Evolutionary conservation across 331 rosid species (phyloP).

Genomic region (Phaseolus coccineus): DNA sequence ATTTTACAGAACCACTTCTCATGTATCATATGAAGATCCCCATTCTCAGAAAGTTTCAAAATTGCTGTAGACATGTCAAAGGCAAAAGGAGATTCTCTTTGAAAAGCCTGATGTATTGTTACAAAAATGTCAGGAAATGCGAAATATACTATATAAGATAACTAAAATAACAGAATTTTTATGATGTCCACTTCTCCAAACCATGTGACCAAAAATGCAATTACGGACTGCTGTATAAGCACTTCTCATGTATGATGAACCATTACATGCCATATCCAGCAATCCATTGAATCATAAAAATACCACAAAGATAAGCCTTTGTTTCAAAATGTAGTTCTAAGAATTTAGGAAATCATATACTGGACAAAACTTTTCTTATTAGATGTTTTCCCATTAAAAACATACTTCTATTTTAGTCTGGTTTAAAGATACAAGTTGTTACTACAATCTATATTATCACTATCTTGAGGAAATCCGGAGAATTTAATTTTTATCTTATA

Average conservation of each 20-base stretch:
- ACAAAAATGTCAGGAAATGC: conserved; percentile 41
- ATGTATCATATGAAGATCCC: conserved; percentile 77
- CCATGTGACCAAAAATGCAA: not conserved
- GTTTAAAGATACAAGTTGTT: not conserved
- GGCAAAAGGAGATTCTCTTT: conserved; percentile 85
- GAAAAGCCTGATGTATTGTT: conserved; percentile 71
- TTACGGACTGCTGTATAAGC: conserved; percentile 12
- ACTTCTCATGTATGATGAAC: not conserved
- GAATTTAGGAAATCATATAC: conserved; percentile 12
- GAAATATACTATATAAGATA: conserved; percentile 2
- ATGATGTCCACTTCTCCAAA: conserved; percentile 10
- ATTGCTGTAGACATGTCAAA: conserved; percentile 92
- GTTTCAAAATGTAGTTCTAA: conserved; percentile 5
- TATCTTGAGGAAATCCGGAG: conserved; percentile 23
- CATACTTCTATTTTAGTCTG: not conserved
- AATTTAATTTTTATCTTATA: conserved; percentile 14
- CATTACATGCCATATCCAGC: not conserved
- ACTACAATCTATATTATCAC: not conserved
- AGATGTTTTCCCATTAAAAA: not conserved
- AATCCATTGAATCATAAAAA: not conserved
- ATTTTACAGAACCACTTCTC: conserved; percentile 79
- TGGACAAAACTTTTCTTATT: conserved; percentile 13
- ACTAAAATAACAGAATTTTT: conserved; percentile 31
- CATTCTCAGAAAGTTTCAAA: conserved; percentile 80
- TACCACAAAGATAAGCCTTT: conserved; percentile 4